Conservation (phyloP, 306 rosid species). For the Ziziphus jujuba region DNA sequence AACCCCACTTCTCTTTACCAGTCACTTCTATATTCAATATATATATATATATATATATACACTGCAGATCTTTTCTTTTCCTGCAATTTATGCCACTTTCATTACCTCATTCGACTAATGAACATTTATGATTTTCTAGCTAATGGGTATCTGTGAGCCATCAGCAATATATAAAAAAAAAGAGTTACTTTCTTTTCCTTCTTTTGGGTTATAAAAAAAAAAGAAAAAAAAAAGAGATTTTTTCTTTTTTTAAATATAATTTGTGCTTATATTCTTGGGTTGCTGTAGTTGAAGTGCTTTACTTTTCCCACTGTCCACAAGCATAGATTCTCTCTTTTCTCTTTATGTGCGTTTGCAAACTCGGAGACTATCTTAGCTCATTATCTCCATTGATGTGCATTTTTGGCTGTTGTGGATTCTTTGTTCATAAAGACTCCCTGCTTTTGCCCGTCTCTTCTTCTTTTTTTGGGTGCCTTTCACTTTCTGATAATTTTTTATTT, state of each 20-base stretch:
- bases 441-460: slow-evolving; percentile 38
- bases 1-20: slow-evolving; percentile 43
- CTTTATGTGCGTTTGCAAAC: slow-evolving; percentile 43
- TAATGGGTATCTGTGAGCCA: slow-evolving; percentile 35
- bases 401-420: slow-evolving; percentile 45
- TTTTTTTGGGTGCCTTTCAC: slow-evolving; percentile 63
- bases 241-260: neutral
- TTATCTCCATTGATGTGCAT: slow-evolving; percentile 46
- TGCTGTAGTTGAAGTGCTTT: slow-evolving; percentile 51
- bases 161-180: slow-evolving; percentile 5
- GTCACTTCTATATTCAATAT: slow-evolving; percentile 13
- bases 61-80: slow-evolving; percentile 9
- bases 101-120: slow-evolving; percentile 23
- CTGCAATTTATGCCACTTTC: slow-evolving; percentile 29
- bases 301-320: slow-evolving; percentile 52
- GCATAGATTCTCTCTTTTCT: slow-evolving; percentile 59
- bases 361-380: slow-evolving; percentile 36
- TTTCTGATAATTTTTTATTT: slow-evolving; percentile 55
- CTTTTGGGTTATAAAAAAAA: slow-evolving; percentile 13
- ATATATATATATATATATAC: slow-evolving; percentile 3
- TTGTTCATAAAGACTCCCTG: slow-evolving; percentile 47
- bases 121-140: slow-evolving; percentile 26
- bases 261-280: slow-evolving; percentile 45
- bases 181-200: slow-evolving; percentile 5
- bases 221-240: neutral